Evolutionary conservation across 805 yeast genomes (phyloP).

Genomic region (Pichia nakasei): DNA sequence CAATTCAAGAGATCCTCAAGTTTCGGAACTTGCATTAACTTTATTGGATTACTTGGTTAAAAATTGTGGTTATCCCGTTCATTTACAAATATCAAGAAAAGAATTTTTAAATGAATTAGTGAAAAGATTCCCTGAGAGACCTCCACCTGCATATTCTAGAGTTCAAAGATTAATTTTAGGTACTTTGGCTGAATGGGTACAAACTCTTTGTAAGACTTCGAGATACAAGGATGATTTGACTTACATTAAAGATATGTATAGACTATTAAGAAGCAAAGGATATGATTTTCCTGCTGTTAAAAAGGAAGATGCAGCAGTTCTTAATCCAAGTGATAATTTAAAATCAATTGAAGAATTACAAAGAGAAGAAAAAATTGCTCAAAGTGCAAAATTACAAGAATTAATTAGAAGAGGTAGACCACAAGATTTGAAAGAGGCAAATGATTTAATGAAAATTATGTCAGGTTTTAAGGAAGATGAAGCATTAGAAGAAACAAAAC

Average conservation of each 20-base stretch:
- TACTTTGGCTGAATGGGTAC: constrained; percentile 95
- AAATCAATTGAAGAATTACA: constrained; percentile 86
- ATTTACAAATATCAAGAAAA: constrained; percentile 87
- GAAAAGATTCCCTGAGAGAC: constrained; percentile 87
- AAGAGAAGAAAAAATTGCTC: constrained; percentile 87
- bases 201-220: constrained; percentile 84
- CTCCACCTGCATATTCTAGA: constrained; percentile 76
- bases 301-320: constrained; percentile 84
- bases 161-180: constrained; percentile 80
- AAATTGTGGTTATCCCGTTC: constrained; percentile 97
- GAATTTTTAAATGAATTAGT: constrained; percentile 92
- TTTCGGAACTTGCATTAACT: constrained; percentile 66
- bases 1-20: constrained; percentile 76
- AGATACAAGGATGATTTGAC: constrained; percentile 88
- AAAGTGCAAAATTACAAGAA: constrained; percentile 92
- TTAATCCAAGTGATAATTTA: constrained; percentile 80
- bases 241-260: constrained; percentile 91
- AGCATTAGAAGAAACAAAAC: constrained; percentile 58
- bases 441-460: constrained; percentile 94
- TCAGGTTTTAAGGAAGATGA: constrained; percentile 92
- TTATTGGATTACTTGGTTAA: constrained; percentile 83
- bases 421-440: constrained; percentile 91
- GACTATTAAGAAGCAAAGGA: constrained; percentile 82
- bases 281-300: constrained; percentile 88
- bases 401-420: constrained; percentile 93